These are phyloP conservation scores for Lasiosphaeria miniovina DNA, from an alignment of 495 filamentous ascomycete genomes.

Conservation along the genomic window DNA sequence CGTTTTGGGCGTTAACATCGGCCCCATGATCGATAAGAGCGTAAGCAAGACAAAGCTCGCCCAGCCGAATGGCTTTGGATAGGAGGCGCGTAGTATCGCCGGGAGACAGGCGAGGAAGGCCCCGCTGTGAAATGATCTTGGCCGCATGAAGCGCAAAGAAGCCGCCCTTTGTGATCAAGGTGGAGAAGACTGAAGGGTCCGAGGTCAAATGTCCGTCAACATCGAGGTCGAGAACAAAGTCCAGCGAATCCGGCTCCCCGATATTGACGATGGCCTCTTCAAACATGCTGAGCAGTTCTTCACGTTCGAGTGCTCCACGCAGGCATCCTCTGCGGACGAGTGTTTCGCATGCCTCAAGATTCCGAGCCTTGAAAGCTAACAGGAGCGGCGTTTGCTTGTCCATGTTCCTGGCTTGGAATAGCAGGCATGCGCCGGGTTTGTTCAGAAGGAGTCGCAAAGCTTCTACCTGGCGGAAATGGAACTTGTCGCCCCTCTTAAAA, in stretches of 20 bases:
- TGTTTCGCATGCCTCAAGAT: constrained; percentile 23
- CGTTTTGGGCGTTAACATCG: constrained; percentile 15
- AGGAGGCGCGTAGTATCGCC: constrained; percentile 12
- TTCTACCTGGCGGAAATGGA: constrained; percentile 6
- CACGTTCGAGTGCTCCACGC: background rate
- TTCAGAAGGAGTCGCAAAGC: constrained; percentile 24
- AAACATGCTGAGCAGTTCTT: constrained; percentile 13
- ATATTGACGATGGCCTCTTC: constrained; percentile 6
- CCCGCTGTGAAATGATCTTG: constrained; percentile 12
- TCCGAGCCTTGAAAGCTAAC: constrained; percentile 13
- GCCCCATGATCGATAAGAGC: constrained; percentile 16
- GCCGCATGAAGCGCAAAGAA: constrained; percentile 9
- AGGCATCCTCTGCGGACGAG: constrained; percentile 24
- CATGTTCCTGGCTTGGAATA: constrained; percentile 13
- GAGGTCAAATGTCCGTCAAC: constrained; percentile 5
- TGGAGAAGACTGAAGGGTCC: constrained; percentile 12
- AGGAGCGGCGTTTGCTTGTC: constrained; percentile 14
- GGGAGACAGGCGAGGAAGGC: constrained; percentile 10
- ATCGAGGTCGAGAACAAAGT: constrained; percentile 23
- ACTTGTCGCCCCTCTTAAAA: constrained; percentile 15
- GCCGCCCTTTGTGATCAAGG: constrained; percentile 11
- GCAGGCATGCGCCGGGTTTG: constrained; percentile 12
- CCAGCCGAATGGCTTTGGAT: constrained; percentile 9
- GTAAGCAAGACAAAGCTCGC: constrained; percentile 14
- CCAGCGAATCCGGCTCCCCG: constrained; percentile 1